These are phyloP conservation scores for Entonaema liquescens DNA, from an alignment of 495 filamentous ascomycete species.

Conservation along the genomic window DNA sequence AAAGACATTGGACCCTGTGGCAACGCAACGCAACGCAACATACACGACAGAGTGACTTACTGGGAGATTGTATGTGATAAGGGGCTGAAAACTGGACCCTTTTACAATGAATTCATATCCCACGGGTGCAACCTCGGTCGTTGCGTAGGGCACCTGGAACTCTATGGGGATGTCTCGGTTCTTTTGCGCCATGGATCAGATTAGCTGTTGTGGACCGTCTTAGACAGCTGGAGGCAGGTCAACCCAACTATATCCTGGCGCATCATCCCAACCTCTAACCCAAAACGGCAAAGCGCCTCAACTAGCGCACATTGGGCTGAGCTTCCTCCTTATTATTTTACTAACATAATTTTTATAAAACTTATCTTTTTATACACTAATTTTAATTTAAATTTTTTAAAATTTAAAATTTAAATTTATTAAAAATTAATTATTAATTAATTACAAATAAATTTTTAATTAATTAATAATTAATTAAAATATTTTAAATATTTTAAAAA, in stretches of 20 bases:
- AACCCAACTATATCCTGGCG: not conserved
- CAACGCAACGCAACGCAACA: not conserved
- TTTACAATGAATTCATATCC: not conserved
- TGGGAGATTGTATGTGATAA: not conserved
- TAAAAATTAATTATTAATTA: no score
- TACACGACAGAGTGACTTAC: not conserved
- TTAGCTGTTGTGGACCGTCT: conserved; percentile 3
- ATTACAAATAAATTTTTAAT: no score
- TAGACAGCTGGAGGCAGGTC: conserved; percentile 4
- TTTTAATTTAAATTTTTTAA: no score
- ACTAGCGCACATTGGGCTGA: no score
- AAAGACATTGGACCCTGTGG: conserved; percentile 24
- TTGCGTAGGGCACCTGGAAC: not conserved
- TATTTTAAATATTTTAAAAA: no score
- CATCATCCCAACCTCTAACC: no score
- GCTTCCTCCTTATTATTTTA: no score
- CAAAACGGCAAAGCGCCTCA: no score
- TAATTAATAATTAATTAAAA: no score
- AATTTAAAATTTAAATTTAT: no score
- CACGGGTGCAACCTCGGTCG: not conserved
- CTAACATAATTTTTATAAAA: no score
- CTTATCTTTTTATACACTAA: no score
- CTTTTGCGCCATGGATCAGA: conserved; percentile 29
- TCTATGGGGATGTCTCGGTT: conserved; percentile 32
- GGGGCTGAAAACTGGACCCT: conserved; percentile 1